phyloP scores from a whole-genome alignment of 768 basidiomycete genomes.

The Lepiota venenata region DNA sequence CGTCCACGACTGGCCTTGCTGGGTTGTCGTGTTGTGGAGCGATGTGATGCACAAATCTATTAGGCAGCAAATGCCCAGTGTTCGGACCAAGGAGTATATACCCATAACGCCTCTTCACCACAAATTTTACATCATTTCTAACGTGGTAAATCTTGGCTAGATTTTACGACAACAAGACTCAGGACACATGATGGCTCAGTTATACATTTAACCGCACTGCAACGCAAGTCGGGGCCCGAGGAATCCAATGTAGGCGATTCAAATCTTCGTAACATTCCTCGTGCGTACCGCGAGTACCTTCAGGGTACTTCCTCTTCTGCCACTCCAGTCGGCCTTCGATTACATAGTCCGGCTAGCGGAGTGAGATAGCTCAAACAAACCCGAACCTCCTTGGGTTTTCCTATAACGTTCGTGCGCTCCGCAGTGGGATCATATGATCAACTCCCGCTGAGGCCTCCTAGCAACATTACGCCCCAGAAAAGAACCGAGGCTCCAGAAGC shows the following conservation, averaged over 20 bases:
- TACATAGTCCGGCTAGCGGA: constrained; percentile 4
- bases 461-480: neutral
- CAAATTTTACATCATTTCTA: neutral
- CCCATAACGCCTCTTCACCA: neutral
- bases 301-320: constrained; percentile 1
- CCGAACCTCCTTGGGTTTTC: neutral
- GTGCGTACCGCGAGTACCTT: constrained; percentile 9
- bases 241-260: neutral
- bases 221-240: neutral
- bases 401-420: neutral
- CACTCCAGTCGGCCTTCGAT: constrained; percentile 5
- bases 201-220: neutral
- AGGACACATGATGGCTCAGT: neutral
- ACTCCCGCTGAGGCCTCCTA: too few species aligned
- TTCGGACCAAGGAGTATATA: neutral
- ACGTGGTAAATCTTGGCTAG: neutral
- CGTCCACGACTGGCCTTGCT: constrained; percentile 1
- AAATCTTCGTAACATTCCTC: constrained; percentile 8
- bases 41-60: neutral
- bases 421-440: constrained; percentile 3
- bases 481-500: neutral
- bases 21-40: constrained; percentile 2
- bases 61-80: neutral
- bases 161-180: neutral
- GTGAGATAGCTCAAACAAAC: neutral